Percentiles rank a stretch among this genome's conserved stretches.
Evolutionary conservation across 2,329 filamentous ascomycete species (phyloP).

Genomic region (Pseudophaeomoniella oleicola): DNA sequence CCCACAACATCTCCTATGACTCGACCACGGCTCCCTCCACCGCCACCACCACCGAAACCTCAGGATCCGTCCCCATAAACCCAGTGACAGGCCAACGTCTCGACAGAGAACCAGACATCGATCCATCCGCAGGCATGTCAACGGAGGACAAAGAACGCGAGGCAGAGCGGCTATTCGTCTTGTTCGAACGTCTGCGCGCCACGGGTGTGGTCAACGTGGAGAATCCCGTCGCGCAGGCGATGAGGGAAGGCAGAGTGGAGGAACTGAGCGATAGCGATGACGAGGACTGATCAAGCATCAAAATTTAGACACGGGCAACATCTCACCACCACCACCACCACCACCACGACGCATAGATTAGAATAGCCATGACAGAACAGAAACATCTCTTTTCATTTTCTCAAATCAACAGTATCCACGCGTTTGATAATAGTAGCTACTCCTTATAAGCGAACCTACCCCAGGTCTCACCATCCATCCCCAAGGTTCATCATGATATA

Average conservation of each 20-base stretch:
- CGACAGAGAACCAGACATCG: constrained; percentile 44
- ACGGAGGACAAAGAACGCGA: constrained; percentile 84
- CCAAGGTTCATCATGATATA: too few species aligned
- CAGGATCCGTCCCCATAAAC: constrained; percentile 42
- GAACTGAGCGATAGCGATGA: not conserved
- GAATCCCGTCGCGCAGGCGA: constrained; percentile 61
- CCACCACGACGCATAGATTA: too few species aligned
- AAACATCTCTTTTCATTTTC: too few species aligned
- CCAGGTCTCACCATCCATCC: too few species aligned
- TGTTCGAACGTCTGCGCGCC: constrained; percentile 68
- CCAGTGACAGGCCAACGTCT: constrained; percentile 76
- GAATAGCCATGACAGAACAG: too few species aligned
- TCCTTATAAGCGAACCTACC: too few species aligned
- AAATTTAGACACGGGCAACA: too few species aligned
- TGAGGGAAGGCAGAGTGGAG: constrained; percentile 55
- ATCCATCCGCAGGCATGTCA: constrained; percentile 60
- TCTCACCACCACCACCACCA: too few species aligned
- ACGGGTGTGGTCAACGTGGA: constrained; percentile 65
- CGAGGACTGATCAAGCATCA: not conserved
- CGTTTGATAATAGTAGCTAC: too few species aligned
- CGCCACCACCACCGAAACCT: constrained; percentile 4
- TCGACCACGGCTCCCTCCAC: constrained; percentile 44
- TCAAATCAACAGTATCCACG: too few species aligned
- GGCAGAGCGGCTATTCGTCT: constrained; percentile 73
- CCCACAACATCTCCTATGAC: constrained; percentile 67